phyloP scores from a whole-genome alignment of 768 basidiomycete species.

The Mycena vulgaris region DNA sequence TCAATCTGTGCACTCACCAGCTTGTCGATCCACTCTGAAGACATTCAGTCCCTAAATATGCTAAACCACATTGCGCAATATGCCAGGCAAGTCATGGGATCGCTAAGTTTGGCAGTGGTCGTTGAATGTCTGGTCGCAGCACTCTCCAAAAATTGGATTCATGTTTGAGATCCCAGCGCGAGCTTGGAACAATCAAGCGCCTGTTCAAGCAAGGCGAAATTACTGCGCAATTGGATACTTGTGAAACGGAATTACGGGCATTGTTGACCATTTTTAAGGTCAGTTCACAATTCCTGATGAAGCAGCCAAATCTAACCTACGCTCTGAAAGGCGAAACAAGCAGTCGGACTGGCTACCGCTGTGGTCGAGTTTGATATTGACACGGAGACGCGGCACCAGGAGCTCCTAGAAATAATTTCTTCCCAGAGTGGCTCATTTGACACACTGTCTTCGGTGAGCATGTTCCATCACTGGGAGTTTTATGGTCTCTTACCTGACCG shows the following conservation, averaged over 20 bases:
- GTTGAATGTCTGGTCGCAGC: background rate
- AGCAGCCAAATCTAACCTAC: no score
- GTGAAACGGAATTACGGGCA: background rate
- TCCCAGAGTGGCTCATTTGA: background rate
- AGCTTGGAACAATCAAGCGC: background rate
- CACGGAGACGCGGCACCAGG: constrained; percentile 18
- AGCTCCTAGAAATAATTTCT: constrained; percentile 23
- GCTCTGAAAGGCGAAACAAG: no score
- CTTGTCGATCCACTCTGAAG: background rate
- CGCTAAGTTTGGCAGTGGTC: no score
- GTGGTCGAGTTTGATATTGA: background rate
- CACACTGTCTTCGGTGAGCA: background rate
- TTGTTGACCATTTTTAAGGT: background rate
- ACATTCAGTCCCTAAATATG: background rate
- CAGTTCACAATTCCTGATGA: background rate
- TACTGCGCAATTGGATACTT: background rate
- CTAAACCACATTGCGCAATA: background rate
- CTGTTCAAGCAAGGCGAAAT: constrained; percentile 13
- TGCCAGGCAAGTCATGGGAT: background rate
- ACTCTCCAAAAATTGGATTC: constrained; percentile 3
- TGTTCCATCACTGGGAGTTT: no score
- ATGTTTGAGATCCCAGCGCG: background rate
- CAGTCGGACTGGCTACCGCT: background rate
- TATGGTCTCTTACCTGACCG: no score
- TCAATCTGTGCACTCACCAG: background rate